Percentiles rank a stretch among this genome's conserved stretches.
Conservation (phyloP, 2,329 filamentous ascomycete genomes). For the Trichoderma sp. region DNA sequence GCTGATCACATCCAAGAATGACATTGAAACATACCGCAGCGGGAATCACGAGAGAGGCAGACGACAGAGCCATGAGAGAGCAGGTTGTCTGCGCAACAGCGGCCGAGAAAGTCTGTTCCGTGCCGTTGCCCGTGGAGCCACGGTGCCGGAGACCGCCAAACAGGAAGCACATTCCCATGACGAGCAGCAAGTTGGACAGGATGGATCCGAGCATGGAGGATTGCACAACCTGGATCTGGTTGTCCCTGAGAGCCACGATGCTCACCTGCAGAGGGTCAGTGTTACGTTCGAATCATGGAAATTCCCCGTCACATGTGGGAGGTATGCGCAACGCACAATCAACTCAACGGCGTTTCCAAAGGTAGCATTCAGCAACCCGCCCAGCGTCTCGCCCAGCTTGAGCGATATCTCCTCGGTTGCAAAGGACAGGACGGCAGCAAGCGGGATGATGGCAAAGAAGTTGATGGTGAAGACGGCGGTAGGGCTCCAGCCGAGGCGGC, state of each 20-base stretch:
- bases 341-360: conserved; percentile 81
- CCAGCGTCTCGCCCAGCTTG: conserved; percentile 72
- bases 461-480: conserved; percentile 74
- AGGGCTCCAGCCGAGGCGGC: conserved; percentile 62
- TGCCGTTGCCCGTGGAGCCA: conserved; percentile 57
- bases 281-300: background rate
- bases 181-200: conserved; percentile 88
- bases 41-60: conserved; percentile 77
- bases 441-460: conserved; percentile 77
- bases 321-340: conserved; percentile 57
- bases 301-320: background rate
- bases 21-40: conserved; percentile 57
- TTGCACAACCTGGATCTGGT: conserved; percentile 94
- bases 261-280: conserved; percentile 65
- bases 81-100: conserved; percentile 77
- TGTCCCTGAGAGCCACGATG: conserved; percentile 82
- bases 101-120: conserved; percentile 72
- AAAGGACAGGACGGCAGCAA: conserved; percentile 73
- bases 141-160: conserved; percentile 69
- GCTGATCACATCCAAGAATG: background rate
- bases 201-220: conserved; percentile 96
- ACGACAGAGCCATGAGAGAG: conserved; percentile 74
- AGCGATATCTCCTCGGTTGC: conserved; percentile 76
- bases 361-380: conserved; percentile 73
- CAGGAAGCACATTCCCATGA: conserved; percentile 79